Evolutionary conservation across 495 filamentous ascomycete genomes (phyloP), one percentile per base, ranked within the genome.

Genomic region (Durotheca rogersii): DNA sequence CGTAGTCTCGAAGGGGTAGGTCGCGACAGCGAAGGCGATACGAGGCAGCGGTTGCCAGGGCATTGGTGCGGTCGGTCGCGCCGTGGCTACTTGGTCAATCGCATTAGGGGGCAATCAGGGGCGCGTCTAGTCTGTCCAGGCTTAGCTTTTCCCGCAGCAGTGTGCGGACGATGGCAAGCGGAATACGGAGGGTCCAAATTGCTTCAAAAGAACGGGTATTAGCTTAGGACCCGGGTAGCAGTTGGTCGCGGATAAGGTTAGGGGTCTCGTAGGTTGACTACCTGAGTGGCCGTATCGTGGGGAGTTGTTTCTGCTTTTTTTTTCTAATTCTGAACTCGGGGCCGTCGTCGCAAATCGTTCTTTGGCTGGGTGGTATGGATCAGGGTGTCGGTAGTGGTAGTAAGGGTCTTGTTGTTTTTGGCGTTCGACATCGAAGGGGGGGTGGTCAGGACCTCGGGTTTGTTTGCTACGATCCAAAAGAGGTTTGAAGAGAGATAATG

Each of bases 21-120:
- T 88, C 67, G 91, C 92, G 67, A 98, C 87, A 53, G 92, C 94
- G 73, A 96, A 97, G 60, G 90, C 93, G 74, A 98, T 96, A 60
- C 89, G 90, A 70, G 91, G 90, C 67, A 98, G 81, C 51, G 93
- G 90, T 79, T 85, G 82, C 93, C 93, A 98, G 80, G 90, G 89
- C 91, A 96, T 96, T 67, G 65, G 53, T 41, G 40, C 57, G 55
- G 57, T 53, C 52, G 40, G 60, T 66, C 47, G 60, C 62, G 61
- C 62, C 41, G 49, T 56, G 48, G 50, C 60, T 61, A 56, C 41
- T 60, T 56, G 62, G 62, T 63, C 60, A 63, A 58, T 60, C 62
- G 62, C 62, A 66, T 66, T 56, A 56, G 60, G 50, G 51, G 62
- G 53, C 16, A 44, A 32, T 7, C 31, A 38, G 47, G 27, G 36